Conservation (phyloP, 192 early-diverging fungal species). For the Umbelopsis isabellina region DNA sequence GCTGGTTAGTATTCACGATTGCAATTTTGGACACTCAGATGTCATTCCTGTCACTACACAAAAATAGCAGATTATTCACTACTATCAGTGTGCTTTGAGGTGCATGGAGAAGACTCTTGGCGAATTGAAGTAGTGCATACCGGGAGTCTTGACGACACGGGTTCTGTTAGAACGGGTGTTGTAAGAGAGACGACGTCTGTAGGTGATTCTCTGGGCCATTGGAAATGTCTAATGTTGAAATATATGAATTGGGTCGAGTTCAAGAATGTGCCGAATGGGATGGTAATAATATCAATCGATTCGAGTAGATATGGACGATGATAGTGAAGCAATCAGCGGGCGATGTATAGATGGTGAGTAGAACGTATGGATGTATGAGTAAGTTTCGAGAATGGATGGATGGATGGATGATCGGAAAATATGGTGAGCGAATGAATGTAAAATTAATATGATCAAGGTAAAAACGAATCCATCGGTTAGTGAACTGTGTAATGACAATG, state of each 20-base stretch:
- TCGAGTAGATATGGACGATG: background rate
- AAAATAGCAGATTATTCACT: background rate
- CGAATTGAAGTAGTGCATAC: slow-evolving; percentile 29
- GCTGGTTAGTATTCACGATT: background rate
- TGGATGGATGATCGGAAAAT: background rate
- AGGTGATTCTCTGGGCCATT: slow-evolving; percentile 84
- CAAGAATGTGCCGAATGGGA: background rate
- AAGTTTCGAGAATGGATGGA: background rate
- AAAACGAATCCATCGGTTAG: slow-evolving; percentile 2
- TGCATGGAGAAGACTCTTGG: too few species aligned
- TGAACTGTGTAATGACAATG: background rate
- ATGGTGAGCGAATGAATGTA: background rate
- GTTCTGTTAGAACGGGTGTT: slow-evolving; percentile 91
- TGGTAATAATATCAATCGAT: too few species aligned
- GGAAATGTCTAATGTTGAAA: slow-evolving; percentile 20
- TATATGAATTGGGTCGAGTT: background rate
- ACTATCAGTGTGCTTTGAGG: too few species aligned
- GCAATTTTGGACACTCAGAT: background rate
- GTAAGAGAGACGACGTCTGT: slow-evolving; percentile 85
- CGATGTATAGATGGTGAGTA: too few species aligned
- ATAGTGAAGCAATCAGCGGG: background rate
- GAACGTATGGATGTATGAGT: too few species aligned
- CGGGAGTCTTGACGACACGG: slow-evolving; percentile 87
- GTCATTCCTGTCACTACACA: background rate
- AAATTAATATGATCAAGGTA: background rate